Base-by-base conservation (phyloP, 2,329 filamentous ascomycete species). In the Botryotinia calthae region DNA sequence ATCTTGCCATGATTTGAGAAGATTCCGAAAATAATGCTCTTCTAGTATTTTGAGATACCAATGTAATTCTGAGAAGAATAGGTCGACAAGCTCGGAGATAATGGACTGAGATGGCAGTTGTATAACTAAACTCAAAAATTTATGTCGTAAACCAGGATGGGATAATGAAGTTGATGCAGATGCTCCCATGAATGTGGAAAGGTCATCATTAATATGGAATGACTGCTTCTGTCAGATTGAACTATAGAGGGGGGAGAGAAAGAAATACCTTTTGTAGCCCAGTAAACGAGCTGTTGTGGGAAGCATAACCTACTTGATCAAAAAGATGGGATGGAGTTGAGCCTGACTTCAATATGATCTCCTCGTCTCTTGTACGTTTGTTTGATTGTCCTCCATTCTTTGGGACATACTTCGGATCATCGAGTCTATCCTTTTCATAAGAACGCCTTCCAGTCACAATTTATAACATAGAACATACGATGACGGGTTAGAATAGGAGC, bases 401-500 rank as follows among this genome's bases (percentile, higher is more conserved):
- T n/a, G 34, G 18, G 16, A 22, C 5, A 37, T 70, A 28, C 62
- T 62, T 62, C 18, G 48, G 14, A 10, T 70, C 56, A 42, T 48
- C 68, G 28, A 70, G 14, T 44, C 68, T 64, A 40, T 64, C n/a
- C 31, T 40, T 48, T 40, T 22, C 5, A 6, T 64, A 10, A 51
- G 44, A 25, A 51, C 10, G 6, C 16, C 2, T 51, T 46, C 31
- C 51, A 22, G 4, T 34, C 18, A 28, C n/a, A 56, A 14, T 34
- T n/a, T 2, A 10, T 1, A 2, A 28, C 2, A 3, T 80, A 74
- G 85, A 82, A 79, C 87, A 88, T 78, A 85, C 86, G 65, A 87
- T 84, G 70, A 84, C 84, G 61, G 84, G 82, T 79, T 87, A 89
- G 78, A 88, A 88, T 69, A 2, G 87, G 87, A 74, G 86, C 81